A percentile compares a stretch with the other conserved stretches of the same genome.
Conservation (phyloP, 495 filamentous ascomycete species). For the Hyaloscypha variabilis region DNA sequence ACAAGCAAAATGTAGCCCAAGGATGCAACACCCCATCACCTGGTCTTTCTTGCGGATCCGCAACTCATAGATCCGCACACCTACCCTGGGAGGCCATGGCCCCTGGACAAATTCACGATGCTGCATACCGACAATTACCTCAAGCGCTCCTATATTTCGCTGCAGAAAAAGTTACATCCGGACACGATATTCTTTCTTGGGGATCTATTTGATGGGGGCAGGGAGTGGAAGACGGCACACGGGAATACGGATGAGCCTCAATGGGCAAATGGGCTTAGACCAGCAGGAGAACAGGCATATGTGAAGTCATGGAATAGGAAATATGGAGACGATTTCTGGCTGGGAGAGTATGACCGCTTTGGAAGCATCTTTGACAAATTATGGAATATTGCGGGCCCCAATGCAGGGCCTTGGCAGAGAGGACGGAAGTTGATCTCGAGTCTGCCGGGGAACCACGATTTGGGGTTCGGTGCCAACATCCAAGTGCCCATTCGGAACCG, state of each 20-base stretch:
- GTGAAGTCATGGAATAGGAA: constrained; percentile 69
- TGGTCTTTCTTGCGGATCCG: constrained; percentile 92
- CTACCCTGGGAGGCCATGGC: constrained; percentile 92
- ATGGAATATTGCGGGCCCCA: constrained; percentile 51
- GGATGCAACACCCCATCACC: constrained; percentile 77
- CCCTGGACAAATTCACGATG: constrained; percentile 76
- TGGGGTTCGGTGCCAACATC: constrained; percentile 89
- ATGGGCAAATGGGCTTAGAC: constrained; percentile 50
- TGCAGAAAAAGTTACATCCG: constrained; percentile 72
- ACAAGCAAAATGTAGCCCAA: constrained; percentile 55
- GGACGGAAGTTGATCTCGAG: constrained; percentile 73
- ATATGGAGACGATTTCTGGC: constrained; percentile 80
- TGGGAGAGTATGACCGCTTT: constrained; percentile 80
- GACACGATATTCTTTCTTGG: constrained; percentile 89
- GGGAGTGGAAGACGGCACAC: constrained; percentile 82
- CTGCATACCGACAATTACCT: constrained; percentile 88
- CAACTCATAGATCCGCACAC: constrained; percentile 97
- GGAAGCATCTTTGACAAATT: constrained; percentile 73
- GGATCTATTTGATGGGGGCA: constrained; percentile 93
- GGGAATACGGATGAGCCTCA: constrained; percentile 61
- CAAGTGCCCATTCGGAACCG: constrained; percentile 75
- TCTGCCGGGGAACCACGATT: constrained; percentile 93
- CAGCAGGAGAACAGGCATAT: constrained; percentile 47
- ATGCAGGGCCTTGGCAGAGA: constrained; percentile 40
- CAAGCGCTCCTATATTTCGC: constrained; percentile 70